Conservation (phyloP, 2,329 filamentous ascomycete species). For the Paraconiothyrium sp. region DNA sequence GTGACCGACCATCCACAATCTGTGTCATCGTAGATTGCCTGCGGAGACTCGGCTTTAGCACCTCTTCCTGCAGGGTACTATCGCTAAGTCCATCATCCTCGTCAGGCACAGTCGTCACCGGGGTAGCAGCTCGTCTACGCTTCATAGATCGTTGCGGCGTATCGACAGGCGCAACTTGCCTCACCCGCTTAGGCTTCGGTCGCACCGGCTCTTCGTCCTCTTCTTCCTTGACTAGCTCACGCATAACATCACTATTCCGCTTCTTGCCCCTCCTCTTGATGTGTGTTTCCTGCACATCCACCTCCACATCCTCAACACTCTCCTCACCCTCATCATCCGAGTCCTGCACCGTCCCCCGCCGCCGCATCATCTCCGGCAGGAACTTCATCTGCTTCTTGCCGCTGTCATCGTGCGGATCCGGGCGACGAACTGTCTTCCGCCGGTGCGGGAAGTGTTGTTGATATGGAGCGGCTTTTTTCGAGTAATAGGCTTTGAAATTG, state of each 20-base stretch:
- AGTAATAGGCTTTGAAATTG: constrained; percentile 41
- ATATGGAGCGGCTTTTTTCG: constrained; percentile 39
- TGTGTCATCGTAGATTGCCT: constrained; percentile 51
- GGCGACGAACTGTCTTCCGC: constrained; percentile 40
- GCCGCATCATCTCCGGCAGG: constrained; percentile 39
- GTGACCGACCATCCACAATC: constrained; percentile 36
- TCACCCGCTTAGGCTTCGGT: constrained; percentile 32
- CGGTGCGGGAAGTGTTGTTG: constrained; percentile 42
- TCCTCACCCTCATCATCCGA: constrained; percentile 29
- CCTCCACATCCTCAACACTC: constrained; percentile 12
- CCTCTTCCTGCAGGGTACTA: constrained; percentile 16
- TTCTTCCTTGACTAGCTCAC: constrained; percentile 10
- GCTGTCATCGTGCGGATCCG: constrained; percentile 24
- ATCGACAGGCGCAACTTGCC: constrained; percentile 19
- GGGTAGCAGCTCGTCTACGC: constrained; percentile 8
- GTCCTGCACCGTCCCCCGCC: constrained; percentile 13
- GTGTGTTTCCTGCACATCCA: constrained; percentile 10
- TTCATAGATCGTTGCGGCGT: background rate
- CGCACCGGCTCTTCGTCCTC: constrained; percentile 17
- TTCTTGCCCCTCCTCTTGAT: constrained; percentile 27
- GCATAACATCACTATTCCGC: constrained; percentile 22
- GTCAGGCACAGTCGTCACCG: constrained; percentile 11
- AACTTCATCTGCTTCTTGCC: constrained; percentile 41
- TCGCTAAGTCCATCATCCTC: background rate
- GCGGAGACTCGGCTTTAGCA: constrained; percentile 23